These are phyloP conservation scores for Exophiala phaeomuriformis DNA, from an alignment of 2,329 filamentous ascomycete species.

Conservation along the genomic window DNA sequence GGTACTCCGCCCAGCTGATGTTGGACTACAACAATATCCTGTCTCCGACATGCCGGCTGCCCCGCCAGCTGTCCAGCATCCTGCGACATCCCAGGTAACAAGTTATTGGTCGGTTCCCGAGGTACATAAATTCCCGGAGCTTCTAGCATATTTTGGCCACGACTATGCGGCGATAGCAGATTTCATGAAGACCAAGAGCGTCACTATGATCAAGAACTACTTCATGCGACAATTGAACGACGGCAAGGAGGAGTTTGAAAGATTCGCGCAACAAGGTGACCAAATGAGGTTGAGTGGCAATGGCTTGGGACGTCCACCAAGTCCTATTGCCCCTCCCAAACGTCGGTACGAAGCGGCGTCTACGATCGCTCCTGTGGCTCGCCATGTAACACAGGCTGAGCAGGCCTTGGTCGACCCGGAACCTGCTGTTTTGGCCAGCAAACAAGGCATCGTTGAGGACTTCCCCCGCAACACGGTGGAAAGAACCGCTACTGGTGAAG, in stretches of 20 bases:
- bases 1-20: conserved; percentile 11
- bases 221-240: conserved; percentile 40
- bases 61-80: conserved; percentile 1
- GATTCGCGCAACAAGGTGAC: conserved; percentile 38
- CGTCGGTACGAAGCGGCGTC: conserved; percentile 43
- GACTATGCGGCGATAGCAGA: conserved; percentile 45
- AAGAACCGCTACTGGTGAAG: conserved; percentile 16
- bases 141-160: conserved; percentile 42
- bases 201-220: conserved; percentile 49
- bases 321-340: conserved; percentile 38
- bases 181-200: conserved; percentile 47
- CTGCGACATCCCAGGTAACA: conserved; percentile 34
- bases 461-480: conserved; percentile 21
- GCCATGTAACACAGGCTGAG: conserved; percentile 30
- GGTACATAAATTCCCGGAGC: conserved; percentile 40
- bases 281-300: conserved; percentile 40
- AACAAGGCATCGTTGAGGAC: conserved; percentile 28
- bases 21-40: conserved; percentile 9
- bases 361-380: conserved; percentile 30
- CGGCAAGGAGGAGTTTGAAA: conserved; percentile 40
- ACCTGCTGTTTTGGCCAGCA: conserved; percentile 32
- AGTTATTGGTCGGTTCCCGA: conserved; percentile 49
- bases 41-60: conserved; percentile 5
- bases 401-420: conserved; percentile 34
- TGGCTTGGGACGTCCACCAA: conserved; percentile 38